Evolutionary conservation across 192 early-diverging fungal species (phyloP).

Genomic region (Coemansia sp.): DNA sequence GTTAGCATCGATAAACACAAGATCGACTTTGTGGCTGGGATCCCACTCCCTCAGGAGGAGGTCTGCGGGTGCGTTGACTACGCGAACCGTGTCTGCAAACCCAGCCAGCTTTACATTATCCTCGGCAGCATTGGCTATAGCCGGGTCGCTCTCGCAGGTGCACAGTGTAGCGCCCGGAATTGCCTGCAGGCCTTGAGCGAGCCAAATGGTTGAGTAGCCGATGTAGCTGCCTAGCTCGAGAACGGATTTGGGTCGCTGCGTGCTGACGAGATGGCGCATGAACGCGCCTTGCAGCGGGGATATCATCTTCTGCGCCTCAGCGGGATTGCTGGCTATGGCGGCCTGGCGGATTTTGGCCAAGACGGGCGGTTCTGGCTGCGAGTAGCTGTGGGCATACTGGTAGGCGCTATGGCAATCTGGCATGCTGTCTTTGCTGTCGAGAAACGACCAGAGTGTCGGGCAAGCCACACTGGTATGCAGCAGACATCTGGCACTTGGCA

Average conservation of each 20-base stretch:
- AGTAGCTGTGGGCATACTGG: slow-evolving; percentile 17
- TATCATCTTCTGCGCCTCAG: slow-evolving; percentile 44
- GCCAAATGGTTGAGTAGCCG: slow-evolving; percentile 66
- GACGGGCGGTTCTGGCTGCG: slow-evolving; percentile 19
- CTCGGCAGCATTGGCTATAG: slow-evolving; percentile 42
- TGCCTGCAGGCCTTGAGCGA: slow-evolving; percentile 61
- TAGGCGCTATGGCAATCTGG: slow-evolving; percentile 11
- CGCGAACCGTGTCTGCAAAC: slow-evolving; percentile 6
- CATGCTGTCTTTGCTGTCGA: slow-evolving; percentile 7
- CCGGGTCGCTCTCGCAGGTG: slow-evolving; percentile 41
- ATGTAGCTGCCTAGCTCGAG: slow-evolving; percentile 74
- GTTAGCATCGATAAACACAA: slow-evolving; percentile 72
- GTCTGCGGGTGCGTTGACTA: slow-evolving; percentile 18
- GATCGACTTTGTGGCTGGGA: slow-evolving; percentile 55
- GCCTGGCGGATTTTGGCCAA: slow-evolving; percentile 14
- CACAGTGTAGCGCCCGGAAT: slow-evolving; percentile 9
- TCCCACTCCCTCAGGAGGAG: slow-evolving; percentile 31
- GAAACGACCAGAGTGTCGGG: slow-evolving; percentile 25
- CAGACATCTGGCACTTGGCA: background rate
- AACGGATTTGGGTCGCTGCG: slow-evolving; percentile 29
- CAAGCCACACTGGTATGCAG: background rate
- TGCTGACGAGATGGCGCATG: slow-evolving; percentile 33
- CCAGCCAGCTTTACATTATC: slow-evolving; percentile 24
- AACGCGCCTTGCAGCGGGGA: slow-evolving; percentile 49
- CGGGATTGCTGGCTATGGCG: slow-evolving; percentile 7